These are phyloP conservation scores for Yamadazyma triangularis DNA, from an alignment of 1,139 yeast genomes.

Conservation along the genomic window DNA sequence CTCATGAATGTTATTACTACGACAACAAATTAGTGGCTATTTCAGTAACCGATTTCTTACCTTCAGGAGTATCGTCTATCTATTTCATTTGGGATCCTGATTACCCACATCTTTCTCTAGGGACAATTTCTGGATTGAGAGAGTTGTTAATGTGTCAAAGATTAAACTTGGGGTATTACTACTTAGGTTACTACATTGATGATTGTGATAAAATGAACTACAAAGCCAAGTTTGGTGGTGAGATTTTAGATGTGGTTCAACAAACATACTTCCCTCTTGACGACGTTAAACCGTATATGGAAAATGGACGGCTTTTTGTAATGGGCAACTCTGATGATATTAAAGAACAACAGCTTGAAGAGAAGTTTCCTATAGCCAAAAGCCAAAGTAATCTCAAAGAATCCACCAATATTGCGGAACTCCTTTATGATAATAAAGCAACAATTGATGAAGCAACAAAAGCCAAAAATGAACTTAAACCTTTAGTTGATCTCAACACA, in stretches of 20 bases:
- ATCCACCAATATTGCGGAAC: slow-evolving; percentile 27
- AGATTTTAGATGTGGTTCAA: slow-evolving; percentile 52
- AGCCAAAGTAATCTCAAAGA: neutral
- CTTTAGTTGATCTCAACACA: slow-evolving; percentile 13
- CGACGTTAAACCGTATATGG: slow-evolving; percentile 23
- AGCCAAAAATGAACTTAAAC: slow-evolving; percentile 16
- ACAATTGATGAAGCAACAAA: slow-evolving; percentile 20
- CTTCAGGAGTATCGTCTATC: slow-evolving; percentile 75
- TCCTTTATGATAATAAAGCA: slow-evolving; percentile 26
- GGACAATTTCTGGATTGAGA: slow-evolving; percentile 70
- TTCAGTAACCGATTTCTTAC: slow-evolving; percentile 74
- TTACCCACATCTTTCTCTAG: slow-evolving; percentile 64
- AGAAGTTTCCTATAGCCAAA: slow-evolving; percentile 5
- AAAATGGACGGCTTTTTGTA: slow-evolving; percentile 41
- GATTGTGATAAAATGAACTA: slow-evolving; percentile 82
- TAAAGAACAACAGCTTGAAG: slow-evolving; percentile 4
- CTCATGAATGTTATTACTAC: slow-evolving; percentile 74
- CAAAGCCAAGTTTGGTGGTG: slow-evolving; percentile 76
- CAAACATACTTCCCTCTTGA: slow-evolving; percentile 43
- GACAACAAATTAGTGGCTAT: slow-evolving; percentile 66
- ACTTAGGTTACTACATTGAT: slow-evolving; percentile 73
- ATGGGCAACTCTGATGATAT: slow-evolving; percentile 16
- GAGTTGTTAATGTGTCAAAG: slow-evolving; percentile 56
- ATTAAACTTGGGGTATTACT: slow-evolving; percentile 48
- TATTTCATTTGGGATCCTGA: slow-evolving; percentile 91